Percentiles rank a stretch among this genome's conserved stretches.
Evolutionary conservation across 306 rosid genomes (phyloP).

Genomic region (Astragalus membranaceus): DNA sequence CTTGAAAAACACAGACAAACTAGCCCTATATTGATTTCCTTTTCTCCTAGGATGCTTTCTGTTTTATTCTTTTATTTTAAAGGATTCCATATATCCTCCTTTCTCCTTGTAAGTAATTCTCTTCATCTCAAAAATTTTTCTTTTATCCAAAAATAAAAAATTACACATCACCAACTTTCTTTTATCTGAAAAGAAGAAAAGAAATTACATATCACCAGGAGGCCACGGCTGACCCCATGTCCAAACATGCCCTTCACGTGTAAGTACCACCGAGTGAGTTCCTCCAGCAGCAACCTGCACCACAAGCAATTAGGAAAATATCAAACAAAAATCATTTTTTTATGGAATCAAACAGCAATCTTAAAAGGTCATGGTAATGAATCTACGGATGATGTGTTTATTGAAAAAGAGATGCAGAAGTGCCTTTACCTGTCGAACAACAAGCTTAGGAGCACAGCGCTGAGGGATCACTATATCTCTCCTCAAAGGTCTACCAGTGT

Average conservation of each 20-base stretch:
- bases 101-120: background rate
- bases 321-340: background rate
- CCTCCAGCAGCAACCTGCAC: conserved; percentile 98
- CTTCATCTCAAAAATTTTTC: background rate
- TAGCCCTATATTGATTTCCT: background rate
- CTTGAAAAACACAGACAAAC: background rate
- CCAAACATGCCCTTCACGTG: conserved; percentile 95
- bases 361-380: background rate
- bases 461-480: conserved; percentile 93
- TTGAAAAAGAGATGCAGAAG: background rate
- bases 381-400: background rate
- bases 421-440: conserved; percentile 64
- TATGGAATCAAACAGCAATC: background rate
- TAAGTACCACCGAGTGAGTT: conserved; percentile 97
- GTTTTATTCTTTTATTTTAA: background rate
- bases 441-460: conserved; percentile 86
- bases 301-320: conserved; percentile 3
- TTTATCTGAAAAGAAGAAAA: background rate
- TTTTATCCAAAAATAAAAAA: background rate
- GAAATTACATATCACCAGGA: conserved; percentile 89
- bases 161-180: no score
- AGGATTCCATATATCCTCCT: background rate
- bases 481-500: conserved; percentile 66
- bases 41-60: background rate
- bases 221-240: conserved; percentile 99